Base-by-base conservation (phyloP, 2,329 filamentous ascomycete genomes). In the Xylariales sp. region DNA sequence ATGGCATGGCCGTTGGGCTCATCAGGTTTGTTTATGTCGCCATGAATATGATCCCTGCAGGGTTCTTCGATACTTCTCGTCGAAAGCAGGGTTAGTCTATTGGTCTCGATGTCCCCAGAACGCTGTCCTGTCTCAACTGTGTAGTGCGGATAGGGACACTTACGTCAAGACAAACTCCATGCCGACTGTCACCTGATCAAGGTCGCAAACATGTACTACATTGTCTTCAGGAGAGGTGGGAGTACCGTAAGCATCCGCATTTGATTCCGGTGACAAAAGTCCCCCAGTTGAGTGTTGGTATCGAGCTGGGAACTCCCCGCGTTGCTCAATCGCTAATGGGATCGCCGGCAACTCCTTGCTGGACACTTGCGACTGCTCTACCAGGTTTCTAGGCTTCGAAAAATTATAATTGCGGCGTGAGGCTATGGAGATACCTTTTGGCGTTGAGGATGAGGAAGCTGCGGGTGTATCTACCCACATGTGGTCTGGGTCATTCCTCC, bases 141-240 rank as follows among this genome's bases (percentile, higher is more conserved):
- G 34, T 9, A 12, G 3, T 12, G 7, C n/a, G 24, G 8, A 11
- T 16, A 24, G 14, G n/a, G 20, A 19, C 15, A 27, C 39, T 29
- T 15, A 41, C 39, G 39, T 28, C 15, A 41, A 21, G 12, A 41
- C 22, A 27, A 41, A 41, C 11, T 41, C 39, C 39, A 41, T 41
- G 18, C 39, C 39, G 4, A 41, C 31, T 3, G 31, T 22, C 14
- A 35, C 28, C 20, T 31, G 15, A 14, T 39, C 37, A n/a, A 39
- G 25, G 12, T 31, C 25, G 7, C 25, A 39, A 20, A 39, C 6
- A 12, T n/a, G 37, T 19, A 19, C 9, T n/a, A 27, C 7, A 12
- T 19, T 15, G 28, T 21, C 10, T 8, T 31, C 18, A 2, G 21
- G 33, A 5, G 19, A 25, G 11, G 12, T 36, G 16, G 11, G 18